A percentile compares a stretch with the other conserved stretches of the same genome.
These are phyloP conservation scores for Peronosclerospora sorghi DNA, from an alignment of 352 stramenopile genomes.

Conservation along the genomic window DNA sequence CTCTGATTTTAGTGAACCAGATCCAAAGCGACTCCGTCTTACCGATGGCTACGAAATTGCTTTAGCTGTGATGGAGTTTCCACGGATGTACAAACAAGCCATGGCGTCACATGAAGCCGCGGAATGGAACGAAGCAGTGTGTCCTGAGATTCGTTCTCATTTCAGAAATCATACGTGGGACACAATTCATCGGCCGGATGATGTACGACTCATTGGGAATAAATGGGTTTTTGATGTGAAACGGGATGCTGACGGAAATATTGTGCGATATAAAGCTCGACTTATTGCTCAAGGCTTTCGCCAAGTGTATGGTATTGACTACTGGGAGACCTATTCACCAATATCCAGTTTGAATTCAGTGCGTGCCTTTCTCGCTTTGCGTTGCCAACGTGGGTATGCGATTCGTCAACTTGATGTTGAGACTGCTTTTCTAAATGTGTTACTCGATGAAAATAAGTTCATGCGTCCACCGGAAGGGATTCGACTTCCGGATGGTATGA, in stretches of 20 bases:
- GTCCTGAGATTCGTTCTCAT: background rate
- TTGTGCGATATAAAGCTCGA: background rate
- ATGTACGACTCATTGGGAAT: background rate
- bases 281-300: background rate
- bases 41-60: too few species aligned
- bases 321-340: background rate
- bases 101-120: background rate
- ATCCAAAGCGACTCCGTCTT: too few species aligned
- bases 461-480: background rate
- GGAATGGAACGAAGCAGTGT: background rate
- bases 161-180: background rate
- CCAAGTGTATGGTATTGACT: background rate
- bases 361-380: background rate
- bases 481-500: background rate
- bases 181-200: background rate
- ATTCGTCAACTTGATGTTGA: background rate
- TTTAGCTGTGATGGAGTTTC: too few species aligned
- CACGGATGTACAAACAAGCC: too few species aligned
- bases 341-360: background rate
- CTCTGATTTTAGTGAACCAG: too few species aligned
- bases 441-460: background rate
- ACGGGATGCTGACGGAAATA: background rate
- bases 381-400: background rate
- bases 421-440: background rate
- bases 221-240: background rate